phyloP scores from a whole-genome alignment of 768 basidiomycete species.

The Pleurotus platypus region DNA sequence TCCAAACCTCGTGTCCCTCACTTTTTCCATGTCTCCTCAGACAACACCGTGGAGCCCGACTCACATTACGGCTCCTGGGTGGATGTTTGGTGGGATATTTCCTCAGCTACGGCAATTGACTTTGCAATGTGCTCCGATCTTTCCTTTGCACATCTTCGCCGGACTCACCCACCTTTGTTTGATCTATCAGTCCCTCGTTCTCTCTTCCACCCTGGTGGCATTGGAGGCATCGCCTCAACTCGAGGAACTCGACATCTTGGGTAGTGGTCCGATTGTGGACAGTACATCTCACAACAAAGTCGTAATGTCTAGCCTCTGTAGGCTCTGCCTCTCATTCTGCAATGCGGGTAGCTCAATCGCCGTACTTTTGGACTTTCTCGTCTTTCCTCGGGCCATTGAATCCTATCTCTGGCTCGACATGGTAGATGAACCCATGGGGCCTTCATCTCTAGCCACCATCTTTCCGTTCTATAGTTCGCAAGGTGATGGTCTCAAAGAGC shows the following conservation, averaged over 20 bases:
- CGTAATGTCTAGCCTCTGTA: neutral
- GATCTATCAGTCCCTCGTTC: neutral
- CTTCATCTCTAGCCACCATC: neutral
- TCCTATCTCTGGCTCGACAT: neutral
- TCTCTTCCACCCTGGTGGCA: neutral
- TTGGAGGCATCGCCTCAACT: neutral
- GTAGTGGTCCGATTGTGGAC: neutral
- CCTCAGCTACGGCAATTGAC: conserved; percentile 2
- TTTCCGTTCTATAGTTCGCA: neutral
- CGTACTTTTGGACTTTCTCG: neutral
- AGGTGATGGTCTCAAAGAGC: neutral
- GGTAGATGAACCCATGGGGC: neutral
- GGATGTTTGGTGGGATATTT: neutral
- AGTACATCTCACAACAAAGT: neutral
- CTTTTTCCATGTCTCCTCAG: neutral
- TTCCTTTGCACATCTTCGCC: neutral
- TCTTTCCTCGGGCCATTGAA: neutral
- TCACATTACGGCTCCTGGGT: no score
- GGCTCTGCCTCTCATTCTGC: neutral
- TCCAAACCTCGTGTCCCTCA: neutral
- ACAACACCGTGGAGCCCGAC: no score
- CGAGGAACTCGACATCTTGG: neutral
- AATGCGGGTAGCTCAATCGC: neutral
- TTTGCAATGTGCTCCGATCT: neutral
- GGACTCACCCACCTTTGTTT: conserved; percentile 4